A percentile compares a stretch with the other conserved stretches of the same genome.
phyloP scores from a whole-genome alignment of 371 early-diverging fungal genomes.

The Nematocida ironsii region DNA sequence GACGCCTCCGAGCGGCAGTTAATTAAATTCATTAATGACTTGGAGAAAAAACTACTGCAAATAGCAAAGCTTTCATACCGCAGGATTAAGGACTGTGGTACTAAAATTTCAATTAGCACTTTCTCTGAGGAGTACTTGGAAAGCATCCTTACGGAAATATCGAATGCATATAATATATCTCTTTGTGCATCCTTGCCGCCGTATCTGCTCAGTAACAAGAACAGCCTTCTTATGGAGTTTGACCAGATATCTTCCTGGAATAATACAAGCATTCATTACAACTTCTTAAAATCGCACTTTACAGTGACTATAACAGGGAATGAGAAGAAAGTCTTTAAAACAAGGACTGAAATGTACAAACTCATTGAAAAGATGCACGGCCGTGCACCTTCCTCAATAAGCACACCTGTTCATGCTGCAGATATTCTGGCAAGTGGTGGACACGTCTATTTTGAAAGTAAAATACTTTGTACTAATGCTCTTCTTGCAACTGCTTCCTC shows the following conservation, averaged over 20 bases:
- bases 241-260: slow-evolving; percentile 38
- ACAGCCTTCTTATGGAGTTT: slow-evolving; percentile 25
- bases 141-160: not conserved
- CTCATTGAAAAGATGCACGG: slow-evolving; percentile 51
- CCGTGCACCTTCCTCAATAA: not conserved
- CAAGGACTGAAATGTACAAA: slow-evolving; percentile 33
- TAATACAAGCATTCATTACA: not conserved
- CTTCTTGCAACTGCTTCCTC: slow-evolving; percentile 24
- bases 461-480: slow-evolving; percentile 47
- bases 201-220: slow-evolving; percentile 28
- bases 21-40: slow-evolving; percentile 25
- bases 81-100: not conserved
- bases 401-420: not conserved
- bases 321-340: slow-evolving; percentile 4
- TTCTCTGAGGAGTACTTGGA: not conserved
- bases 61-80: not conserved
- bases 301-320: slow-evolving; percentile 29
- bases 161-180: not conserved
- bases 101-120: slow-evolving; percentile 11
- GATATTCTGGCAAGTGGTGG: slow-evolving; percentile 41
- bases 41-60: slow-evolving; percentile 20
- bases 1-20: not conserved
- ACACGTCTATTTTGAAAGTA: slow-evolving; percentile 56
- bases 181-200: slow-evolving; percentile 1
- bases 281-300: not conserved